A percentile compares a stretch with the other conserved stretches of the same genome.
phyloP scores from a whole-genome alignment of 345 rosid species.

The Moricandia arvensis region DNA sequence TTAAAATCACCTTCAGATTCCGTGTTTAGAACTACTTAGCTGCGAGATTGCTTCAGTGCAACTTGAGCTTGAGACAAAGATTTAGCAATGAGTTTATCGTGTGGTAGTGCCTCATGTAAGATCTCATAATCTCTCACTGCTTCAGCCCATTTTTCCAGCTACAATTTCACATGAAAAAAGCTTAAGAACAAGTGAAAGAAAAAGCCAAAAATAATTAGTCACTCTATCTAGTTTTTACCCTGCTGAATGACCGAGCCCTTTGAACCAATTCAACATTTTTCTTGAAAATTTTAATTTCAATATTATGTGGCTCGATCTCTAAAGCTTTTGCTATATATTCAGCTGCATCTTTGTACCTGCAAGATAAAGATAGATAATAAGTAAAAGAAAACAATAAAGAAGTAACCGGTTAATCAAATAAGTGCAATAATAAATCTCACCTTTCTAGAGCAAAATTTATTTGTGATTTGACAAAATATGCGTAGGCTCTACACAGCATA shows the following conservation, averaged over 20 bases:
- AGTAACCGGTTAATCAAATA: not conserved
- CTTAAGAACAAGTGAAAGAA: not conserved
- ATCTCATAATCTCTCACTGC: slow-evolving; percentile 82
- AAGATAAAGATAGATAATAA: not conserved
- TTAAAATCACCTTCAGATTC: slow-evolving; percentile 91
- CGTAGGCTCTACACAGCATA: slow-evolving; percentile 71
- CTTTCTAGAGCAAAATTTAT: slow-evolving; percentile 77
- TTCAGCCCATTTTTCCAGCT: slow-evolving; percentile 86
- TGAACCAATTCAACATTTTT: slow-evolving; percentile 53
- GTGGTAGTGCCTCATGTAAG: slow-evolving; percentile 69
- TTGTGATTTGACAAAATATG: slow-evolving; percentile 58
- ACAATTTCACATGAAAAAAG: slow-evolving; percentile 22
- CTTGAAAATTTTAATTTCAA: slow-evolving; percentile 44
- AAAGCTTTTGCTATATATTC: slow-evolving; percentile 69
- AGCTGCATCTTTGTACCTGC: slow-evolving; percentile 93
- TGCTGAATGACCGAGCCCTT: slow-evolving; percentile 76
- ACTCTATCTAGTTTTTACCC: slow-evolving; percentile 42
- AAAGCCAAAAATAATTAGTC: slow-evolving; percentile 11
- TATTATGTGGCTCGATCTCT: slow-evolving; percentile 47
- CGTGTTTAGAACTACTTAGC: slow-evolving; percentile 86
- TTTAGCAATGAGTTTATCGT: slow-evolving; percentile 76
- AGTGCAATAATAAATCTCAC: slow-evolving; percentile 41
- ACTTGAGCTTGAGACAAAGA: slow-evolving; percentile 85
- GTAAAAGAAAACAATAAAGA: not conserved
- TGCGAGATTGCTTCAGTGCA: slow-evolving; percentile 79